Conservation (phyloP, 2,329 filamentous ascomycete species). For the Venturia pyrina region DNA sequence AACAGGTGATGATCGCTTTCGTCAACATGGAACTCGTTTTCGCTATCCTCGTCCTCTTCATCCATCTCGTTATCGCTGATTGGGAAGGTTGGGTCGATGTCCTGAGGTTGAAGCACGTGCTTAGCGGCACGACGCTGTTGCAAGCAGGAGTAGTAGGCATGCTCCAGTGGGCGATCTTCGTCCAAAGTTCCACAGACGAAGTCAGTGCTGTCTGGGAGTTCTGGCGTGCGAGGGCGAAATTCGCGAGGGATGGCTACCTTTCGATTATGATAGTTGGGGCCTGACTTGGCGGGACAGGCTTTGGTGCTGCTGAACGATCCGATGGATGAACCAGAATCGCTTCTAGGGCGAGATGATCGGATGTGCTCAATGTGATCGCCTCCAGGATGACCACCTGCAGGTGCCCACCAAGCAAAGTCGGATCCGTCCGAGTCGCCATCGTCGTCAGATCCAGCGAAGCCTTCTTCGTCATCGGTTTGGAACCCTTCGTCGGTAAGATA, state of each 20-base stretch:
- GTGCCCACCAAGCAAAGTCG: constrained; percentile 57
- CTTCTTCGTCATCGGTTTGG: constrained; percentile 69
- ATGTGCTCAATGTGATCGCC: constrained; percentile 41
- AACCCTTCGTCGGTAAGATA: constrained; percentile 54
- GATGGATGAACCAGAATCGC: constrained; percentile 43
- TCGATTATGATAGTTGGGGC: constrained; percentile 15
- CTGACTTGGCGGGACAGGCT: constrained; percentile 10
- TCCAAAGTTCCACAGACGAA: constrained; percentile 98
- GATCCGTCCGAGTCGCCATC: constrained; percentile 51
- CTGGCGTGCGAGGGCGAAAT: constrained; percentile 60
- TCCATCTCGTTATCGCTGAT: constrained; percentile 83
- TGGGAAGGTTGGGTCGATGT: constrained; percentile 95
- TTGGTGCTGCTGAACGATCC: constrained; percentile 37
- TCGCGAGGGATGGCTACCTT: constrained; percentile 39
- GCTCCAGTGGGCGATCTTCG: constrained; percentile 89
- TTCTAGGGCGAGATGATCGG: constrained; percentile 35
- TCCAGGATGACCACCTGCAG: constrained; percentile 44
- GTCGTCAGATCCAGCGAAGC: constrained; percentile 60
- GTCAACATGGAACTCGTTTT: constrained; percentile 34
- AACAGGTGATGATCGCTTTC: constrained; percentile 48
- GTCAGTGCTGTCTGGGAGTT: constrained; percentile 92
- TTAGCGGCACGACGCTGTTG: constrained; percentile 74
- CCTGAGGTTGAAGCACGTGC: constrained; percentile 77
- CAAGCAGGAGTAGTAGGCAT: constrained; percentile 78
- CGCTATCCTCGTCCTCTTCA: constrained; percentile 54